Base-by-base conservation (phyloP, 2,329 filamentous ascomycete species). In the Remersonia thermophila region DNA sequence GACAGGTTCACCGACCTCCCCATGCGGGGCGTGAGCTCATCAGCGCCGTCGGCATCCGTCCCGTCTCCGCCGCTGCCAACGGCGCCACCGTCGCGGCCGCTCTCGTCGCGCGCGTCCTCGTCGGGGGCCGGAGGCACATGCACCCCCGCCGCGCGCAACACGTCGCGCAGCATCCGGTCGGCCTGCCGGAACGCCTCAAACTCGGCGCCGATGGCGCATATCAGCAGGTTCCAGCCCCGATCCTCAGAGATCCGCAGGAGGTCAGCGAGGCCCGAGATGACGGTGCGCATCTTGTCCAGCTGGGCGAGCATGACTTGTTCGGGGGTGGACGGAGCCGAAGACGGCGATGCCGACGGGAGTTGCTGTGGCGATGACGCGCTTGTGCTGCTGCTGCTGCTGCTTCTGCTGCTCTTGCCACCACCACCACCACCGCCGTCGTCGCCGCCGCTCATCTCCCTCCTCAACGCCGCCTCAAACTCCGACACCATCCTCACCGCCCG, bases 121-220 rank as follows among this genome's bases (percentile, higher is more conserved):
- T 54, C 42, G 5, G 49, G 49, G 23, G 20, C 5, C 20, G 20
- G 20, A 23, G n/a, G n/a, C n/a, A 23, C 20, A 23, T 23, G 5
- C 20, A 55, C 47, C 0, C 59, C 56, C 1, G 54, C 49, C 2
- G 45, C 47, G 3, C 48, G 51, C 12, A 60, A 37, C 3, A 53
- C 51, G 5, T 54, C 49, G 1, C 45, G 47, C 1, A 58, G 45
- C 42, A 58, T 49, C 13, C 28, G 15, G 18, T 52, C 48, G 0
- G 55, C 59, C 27, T 59, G 54, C 12, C 41, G 47, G 15, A 60
- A 57, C 0, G 54, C 54, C 30, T 53, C 52, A 4, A 59, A 46
- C 38, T 58, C 83, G 0, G 83, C 82, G 1, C 81, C 80, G 25
- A 89, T 75, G 9, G 80, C 81, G 35, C 74, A 82, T 4, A 86